Evolutionary conservation across 1,139 yeast species (phyloP).

Genomic region (Blastobotrys elegans): DNA sequence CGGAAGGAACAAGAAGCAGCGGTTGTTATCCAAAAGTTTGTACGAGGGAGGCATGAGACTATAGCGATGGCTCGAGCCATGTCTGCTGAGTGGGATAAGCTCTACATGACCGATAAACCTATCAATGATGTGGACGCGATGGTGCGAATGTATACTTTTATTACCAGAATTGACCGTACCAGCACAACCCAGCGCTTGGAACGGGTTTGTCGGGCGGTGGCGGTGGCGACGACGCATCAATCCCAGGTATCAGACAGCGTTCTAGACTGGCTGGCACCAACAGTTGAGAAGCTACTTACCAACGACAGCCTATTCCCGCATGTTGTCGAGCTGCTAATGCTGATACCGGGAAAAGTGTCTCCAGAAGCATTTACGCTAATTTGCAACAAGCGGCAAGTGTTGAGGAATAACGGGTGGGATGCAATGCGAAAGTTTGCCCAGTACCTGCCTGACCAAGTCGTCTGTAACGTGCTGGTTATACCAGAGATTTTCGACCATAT

Average conservation of each 20-base stretch:
- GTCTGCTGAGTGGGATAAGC: slow-evolving; percentile 19
- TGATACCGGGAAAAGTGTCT: neutral
- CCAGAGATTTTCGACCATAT: neutral
- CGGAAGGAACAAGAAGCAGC: slow-evolving; percentile 50
- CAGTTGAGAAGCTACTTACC: neutral
- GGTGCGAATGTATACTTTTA: slow-evolving; percentile 6
- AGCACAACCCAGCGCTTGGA: neutral
- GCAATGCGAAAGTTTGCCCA: neutral
- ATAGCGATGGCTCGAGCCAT: slow-evolving; percentile 13
- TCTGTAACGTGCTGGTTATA: neutral
- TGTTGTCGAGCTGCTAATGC: neutral
- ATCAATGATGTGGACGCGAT: neutral
- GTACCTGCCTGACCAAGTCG: neutral
- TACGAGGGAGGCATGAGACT: slow-evolving; percentile 20
- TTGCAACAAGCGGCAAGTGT: neutral
- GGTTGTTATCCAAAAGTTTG: slow-evolving; percentile 42
- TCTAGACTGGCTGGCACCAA: neutral
- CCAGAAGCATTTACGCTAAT: neutral
- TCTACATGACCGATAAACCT: slow-evolving; percentile 1
- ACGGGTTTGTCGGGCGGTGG: neutral
- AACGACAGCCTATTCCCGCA: neutral
- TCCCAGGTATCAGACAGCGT: neutral
- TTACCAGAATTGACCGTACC: neutral
- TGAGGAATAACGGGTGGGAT: neutral
- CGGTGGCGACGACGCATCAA: neutral